Base-by-base conservation (phyloP, 2,329 filamentous ascomycete species). In the Sclerotinia spermophila region DNA sequence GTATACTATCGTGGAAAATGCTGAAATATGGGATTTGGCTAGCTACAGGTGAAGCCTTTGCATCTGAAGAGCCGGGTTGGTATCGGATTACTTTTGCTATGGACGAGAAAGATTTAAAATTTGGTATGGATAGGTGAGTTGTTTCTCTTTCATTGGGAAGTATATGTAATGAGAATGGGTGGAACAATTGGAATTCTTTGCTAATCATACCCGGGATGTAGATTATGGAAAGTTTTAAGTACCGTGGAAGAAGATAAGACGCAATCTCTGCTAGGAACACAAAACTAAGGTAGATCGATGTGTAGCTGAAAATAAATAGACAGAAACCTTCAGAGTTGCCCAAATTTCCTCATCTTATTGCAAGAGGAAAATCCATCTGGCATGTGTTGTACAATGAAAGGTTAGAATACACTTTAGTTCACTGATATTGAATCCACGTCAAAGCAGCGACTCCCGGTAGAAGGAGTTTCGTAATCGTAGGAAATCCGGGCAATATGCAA, bases 51-150 rank as follows among this genome's bases (percentile, higher is more conserved):
- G 70, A 73, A 62, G 59, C 70, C 3, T 73, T 73, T 33, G 53
- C 45, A 61, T 68, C 61, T 7, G 72, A 73, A 27, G 58, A 55
- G 30, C 64, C 68, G 2, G 70, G 72, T 5, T 73, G 67, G 70
- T 73, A 69, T 67, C 55, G 72, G 30, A 56, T 73, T 35, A 72
- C 67, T 27, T 73, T 73, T 69, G 56, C 72, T 13, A 65, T 72
- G 33, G 17, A 40, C 5, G 71, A 71, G 30, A 42, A 58, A 27
- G 70, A 71, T 61, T 48, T 72, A 59, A 71, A 35, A 27, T 72
- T 72, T 71, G 70, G 71, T 7, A 61, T 71, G 42, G 61, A 61
- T 61, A 71, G 71, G 67, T 71, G 38, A 68, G 62, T 53, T n/a
- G 2, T 3, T 40, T 8, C n/a, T 42, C 27, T 59, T n/a, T 19